Conservation (phyloP, 2,329 filamentous ascomycete genomes). For the Trichophyton verrucosum region DNA sequence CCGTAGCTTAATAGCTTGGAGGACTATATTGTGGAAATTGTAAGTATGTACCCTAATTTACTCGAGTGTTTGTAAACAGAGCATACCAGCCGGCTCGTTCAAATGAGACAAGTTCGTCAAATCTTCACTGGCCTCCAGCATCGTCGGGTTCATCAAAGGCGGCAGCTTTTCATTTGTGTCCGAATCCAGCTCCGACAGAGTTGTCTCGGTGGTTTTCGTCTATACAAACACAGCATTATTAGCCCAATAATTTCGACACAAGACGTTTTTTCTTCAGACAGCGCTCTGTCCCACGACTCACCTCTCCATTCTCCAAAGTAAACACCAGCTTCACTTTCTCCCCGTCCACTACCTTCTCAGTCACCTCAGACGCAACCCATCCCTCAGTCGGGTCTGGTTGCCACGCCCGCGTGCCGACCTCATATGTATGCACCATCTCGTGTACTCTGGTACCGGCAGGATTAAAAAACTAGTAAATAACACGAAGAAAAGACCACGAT, state of each 20-base stretch:
- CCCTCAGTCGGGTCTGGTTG: slow-evolving; percentile 92
- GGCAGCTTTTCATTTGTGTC: slow-evolving; percentile 68
- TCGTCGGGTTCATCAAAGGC: slow-evolving; percentile 92
- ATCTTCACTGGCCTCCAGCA: slow-evolving; percentile 97
- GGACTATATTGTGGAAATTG: slow-evolving; percentile 45
- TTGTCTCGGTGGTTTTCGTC: slow-evolving; percentile 70
- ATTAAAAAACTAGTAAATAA: background rate
- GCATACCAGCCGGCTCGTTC: slow-evolving; percentile 88
- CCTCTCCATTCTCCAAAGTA: slow-evolving; percentile 84
- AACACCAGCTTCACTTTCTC: slow-evolving; percentile 82
- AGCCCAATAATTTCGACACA: background rate
- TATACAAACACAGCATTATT: slow-evolving; percentile 27
- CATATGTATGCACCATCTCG: slow-evolving; percentile 82
- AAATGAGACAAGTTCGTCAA: slow-evolving; percentile 93
- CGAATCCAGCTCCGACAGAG: slow-evolving; percentile 60
- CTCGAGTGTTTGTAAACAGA: slow-evolving; percentile 8
- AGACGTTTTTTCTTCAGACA: background rate
- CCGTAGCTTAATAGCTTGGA: slow-evolving; percentile 93
- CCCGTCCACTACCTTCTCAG: slow-evolving; percentile 70
- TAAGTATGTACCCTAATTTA: slow-evolving; percentile 2
- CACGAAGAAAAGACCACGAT: background rate
- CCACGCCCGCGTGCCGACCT: slow-evolving; percentile 95
- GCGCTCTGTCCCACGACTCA: slow-evolving; percentile 30
- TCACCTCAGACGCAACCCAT: slow-evolving; percentile 93
- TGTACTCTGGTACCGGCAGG: background rate